phyloP scores from a whole-genome alignment of 2,329 filamentous ascomycete species.

The Fusarium chlamydosporum region DNA sequence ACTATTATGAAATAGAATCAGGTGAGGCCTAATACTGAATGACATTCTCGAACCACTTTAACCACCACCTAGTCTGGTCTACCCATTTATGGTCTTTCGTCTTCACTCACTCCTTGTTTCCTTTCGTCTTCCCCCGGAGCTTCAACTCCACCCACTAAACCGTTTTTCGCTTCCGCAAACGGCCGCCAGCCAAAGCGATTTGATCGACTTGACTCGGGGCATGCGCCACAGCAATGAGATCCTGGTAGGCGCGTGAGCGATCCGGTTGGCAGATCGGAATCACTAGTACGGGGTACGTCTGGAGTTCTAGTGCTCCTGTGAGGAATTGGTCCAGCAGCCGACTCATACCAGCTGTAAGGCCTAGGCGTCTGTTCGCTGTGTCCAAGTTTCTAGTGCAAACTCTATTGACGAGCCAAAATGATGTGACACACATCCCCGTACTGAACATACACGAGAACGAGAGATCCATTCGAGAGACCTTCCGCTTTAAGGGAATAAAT shows the following conservation, averaged over 20 bases:
- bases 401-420: slow-evolving; percentile 14
- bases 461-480: neutral
- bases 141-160: neutral
- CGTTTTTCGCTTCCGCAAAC: slow-evolving; percentile 3
- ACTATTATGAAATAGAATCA: neutral
- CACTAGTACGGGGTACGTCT: neutral
- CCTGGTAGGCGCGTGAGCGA: neutral
- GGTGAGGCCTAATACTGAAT: neutral
- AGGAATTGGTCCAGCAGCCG: slow-evolving; percentile 4
- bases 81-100: slow-evolving; percentile 1
- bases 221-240: neutral
- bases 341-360: slow-evolving; percentile 1
- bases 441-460: neutral
- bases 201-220: slow-evolving; percentile 3
- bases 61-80: no score
- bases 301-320: neutral
- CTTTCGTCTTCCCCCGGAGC: neutral
- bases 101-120: neutral
- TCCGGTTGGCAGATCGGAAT: slow-evolving; percentile 1
- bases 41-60: slow-evolving; percentile 5
- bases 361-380: neutral
- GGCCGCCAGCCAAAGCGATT: neutral
- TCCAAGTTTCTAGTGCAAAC: slow-evolving; percentile 11
- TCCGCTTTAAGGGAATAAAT: slow-evolving; percentile 6
- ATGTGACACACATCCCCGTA: neutral